These are phyloP conservation scores for Quercus robur DNA, from an alignment of 306 rosid genomes.

Conservation along the genomic window DNA sequence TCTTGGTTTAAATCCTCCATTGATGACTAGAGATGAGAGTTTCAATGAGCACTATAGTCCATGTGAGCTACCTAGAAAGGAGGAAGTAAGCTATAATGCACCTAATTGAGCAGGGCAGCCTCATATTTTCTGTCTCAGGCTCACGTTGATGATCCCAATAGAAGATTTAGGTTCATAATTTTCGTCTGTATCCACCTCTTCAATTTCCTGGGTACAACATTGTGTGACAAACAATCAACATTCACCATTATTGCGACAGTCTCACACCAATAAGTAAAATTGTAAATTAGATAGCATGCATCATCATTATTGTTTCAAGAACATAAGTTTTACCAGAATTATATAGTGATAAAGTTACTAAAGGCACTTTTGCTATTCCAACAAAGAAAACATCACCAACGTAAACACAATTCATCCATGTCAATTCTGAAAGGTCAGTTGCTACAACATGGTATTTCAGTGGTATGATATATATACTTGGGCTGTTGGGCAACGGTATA, in stretches of 20 bases:
- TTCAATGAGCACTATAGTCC: background rate
- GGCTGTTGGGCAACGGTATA: background rate
- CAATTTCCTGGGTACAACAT: conserved; percentile 50
- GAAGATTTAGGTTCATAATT: conserved; percentile 76
- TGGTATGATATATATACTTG: background rate
- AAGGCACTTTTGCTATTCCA: background rate
- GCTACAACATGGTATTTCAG: background rate
- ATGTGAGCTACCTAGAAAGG: background rate
- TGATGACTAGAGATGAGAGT: background rate
- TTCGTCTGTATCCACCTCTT: conserved; percentile 96
- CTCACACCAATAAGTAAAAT: background rate
- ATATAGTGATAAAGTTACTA: background rate
- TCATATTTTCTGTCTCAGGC: conserved; percentile 60
- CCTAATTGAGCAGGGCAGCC: background rate
- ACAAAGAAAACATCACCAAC: background rate
- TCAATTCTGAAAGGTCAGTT: background rate
- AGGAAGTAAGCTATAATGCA: background rate
- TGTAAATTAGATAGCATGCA: background rate
- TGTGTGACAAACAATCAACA: background rate
- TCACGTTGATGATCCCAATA: conserved; percentile 60
- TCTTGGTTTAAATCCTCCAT: background rate
- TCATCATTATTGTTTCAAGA: background rate
- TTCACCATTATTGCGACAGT: background rate
- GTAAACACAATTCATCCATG: background rate
- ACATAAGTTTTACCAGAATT: background rate